phyloP scores from a whole-genome alignment of 2,329 filamentous ascomycete genomes.

The Cladosporium oxysporum region DNA sequence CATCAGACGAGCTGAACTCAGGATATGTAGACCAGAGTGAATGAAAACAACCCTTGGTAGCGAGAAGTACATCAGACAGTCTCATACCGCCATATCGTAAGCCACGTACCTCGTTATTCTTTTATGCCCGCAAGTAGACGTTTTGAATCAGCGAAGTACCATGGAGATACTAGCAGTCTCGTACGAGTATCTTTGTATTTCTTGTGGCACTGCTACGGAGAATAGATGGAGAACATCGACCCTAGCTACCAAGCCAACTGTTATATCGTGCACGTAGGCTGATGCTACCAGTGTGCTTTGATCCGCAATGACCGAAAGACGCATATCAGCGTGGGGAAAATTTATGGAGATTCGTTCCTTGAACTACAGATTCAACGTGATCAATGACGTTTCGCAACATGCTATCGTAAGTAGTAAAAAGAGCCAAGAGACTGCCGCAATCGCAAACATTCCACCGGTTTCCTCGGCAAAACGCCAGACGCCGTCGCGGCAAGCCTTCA shows the following conservation, averaged over 20 bases:
- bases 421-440: conserved; percentile 13
- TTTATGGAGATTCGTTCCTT: neutral
- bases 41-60: neutral
- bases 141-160: neutral
- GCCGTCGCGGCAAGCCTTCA: conserved; percentile 18
- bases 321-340: too few relatives aligned
- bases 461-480: conserved; percentile 18
- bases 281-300: neutral
- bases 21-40: neutral
- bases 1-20: neutral
- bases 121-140: neutral
- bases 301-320: neutral
- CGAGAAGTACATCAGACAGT: neutral
- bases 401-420: conserved; percentile 18
- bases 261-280: neutral
- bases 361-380: conserved; percentile 11
- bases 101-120: neutral
- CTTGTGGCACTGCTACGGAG: neutral
- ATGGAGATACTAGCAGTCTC: neutral
- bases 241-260: neutral
- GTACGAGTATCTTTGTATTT: neutral
- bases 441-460: conserved; percentile 7
- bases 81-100: neutral
- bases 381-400: conserved; percentile 20
- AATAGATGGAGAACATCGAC: neutral